Base-by-base conservation (phyloP, 345 rosid genomes). In the Boechera retrofracta region DNA sequence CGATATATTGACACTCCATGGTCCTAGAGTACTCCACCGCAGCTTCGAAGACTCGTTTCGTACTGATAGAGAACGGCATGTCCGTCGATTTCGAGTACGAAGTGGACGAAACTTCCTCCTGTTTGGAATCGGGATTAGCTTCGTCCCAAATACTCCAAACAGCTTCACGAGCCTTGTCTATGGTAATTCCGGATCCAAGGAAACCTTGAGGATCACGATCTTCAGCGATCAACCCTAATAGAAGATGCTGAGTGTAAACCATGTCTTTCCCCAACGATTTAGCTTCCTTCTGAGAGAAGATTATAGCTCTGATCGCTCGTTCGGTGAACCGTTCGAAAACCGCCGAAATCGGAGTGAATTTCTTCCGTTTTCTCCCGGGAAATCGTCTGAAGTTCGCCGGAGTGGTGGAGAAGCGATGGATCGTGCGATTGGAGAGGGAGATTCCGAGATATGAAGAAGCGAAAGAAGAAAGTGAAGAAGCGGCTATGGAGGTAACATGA, bases 21-120 rank as follows among this genome's bases (percentile, higher is more conserved):
- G 85, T 88, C 84, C 93, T 83, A 9, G 99, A 95, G 76, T 91
- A 95, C 80, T 92, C 99, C 13, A 95, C 91, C 0, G 99, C 98
- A 79, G 93, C 99, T 79, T 95, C 98, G 38, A 95, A 92, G 81
- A 92, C 99, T 24, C 97, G 86, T 65, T 92, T 92, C 16, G 94
- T 86, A 72, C 91, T 86, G 6, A 83, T 76, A 0, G 99, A 89
- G 72, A 95, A 92, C 5, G 98, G 90, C 87, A 89, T 83, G 36
- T 86, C 85, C 26, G 88, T 74, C 0, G 90, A 84, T 38, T 77
- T 73, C 5, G 87, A 79, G 28, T 42, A 74, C 3, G 82, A 78
- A 67, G 80, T 59, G n/a, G 82, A 67, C 0, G 83, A 56, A 0
- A 51, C 80, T 8, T 75, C 76, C 6, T 68, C 74, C 18, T 71